Evolutionary conservation across 768 basidiomycete species (phyloP).

Genomic region (Clitopilus hobsonii): DNA sequence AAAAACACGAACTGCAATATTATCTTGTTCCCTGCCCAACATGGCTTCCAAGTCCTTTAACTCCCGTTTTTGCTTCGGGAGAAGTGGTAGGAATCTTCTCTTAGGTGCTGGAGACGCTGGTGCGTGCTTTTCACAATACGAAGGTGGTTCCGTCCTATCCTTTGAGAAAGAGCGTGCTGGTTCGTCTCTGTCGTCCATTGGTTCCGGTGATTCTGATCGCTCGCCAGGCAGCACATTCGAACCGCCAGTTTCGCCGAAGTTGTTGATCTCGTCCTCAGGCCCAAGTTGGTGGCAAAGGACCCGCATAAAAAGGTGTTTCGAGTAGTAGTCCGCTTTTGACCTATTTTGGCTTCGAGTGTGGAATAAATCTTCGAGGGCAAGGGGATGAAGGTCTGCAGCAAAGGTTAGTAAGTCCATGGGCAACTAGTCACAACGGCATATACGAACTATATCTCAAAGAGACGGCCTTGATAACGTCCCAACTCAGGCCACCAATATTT

Average conservation of each 20-base stretch:
- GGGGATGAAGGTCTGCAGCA: constrained; percentile 57
- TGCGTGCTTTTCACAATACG: constrained; percentile 5
- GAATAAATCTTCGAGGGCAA: constrained; percentile 68
- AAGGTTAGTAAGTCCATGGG: background rate
- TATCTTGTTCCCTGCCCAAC: constrained; percentile 1
- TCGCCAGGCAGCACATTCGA: constrained; percentile 22
- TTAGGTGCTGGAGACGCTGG: constrained; percentile 6
- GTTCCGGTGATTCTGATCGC: constrained; percentile 33
- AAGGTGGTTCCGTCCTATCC: constrained; percentile 6
- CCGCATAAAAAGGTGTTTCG: constrained; percentile 65
- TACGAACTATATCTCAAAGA: constrained; percentile 58
- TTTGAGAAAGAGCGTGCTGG: background rate
- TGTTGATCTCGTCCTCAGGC: constrained; percentile 21
- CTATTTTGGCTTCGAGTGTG: constrained; percentile 48
- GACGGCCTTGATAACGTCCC: constrained; percentile 69
- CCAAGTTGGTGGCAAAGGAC: constrained; percentile 60
- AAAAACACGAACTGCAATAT: background rate
- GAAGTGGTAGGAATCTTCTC: constrained; percentile 7
- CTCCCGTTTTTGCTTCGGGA: constrained; percentile 6
- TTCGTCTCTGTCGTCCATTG: constrained; percentile 24
- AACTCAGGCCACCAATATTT: constrained; percentile 62
- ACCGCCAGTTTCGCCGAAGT: constrained; percentile 5
- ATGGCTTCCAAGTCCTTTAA: constrained; percentile 14
- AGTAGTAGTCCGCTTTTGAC: constrained; percentile 70
- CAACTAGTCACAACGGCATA: background rate